These are phyloP conservation scores for Cercis canadensis DNA, from an alignment of 306 rosid genomes.

Conservation along the genomic window DNA sequence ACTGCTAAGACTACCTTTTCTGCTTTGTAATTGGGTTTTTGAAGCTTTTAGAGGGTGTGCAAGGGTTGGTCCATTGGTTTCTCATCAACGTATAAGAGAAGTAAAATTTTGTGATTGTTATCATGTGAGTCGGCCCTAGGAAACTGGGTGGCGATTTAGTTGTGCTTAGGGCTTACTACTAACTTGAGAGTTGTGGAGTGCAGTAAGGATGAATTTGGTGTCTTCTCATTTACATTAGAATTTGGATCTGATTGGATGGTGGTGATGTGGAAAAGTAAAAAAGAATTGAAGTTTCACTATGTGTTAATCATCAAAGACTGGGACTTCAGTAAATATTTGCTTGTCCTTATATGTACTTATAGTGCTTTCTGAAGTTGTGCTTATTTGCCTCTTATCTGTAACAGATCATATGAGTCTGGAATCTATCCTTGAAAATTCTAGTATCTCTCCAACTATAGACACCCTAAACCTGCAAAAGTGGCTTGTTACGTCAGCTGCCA, in stretches of 20 bases:
- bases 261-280: not conserved
- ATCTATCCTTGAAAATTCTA: no score
- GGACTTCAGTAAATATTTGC: not conserved
- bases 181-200: constrained; percentile 8
- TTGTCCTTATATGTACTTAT: not conserved
- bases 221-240: not conserved
- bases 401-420: not conserved
- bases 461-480: no score
- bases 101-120: not conserved
- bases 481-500: no score
- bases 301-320: not conserved
- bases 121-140: not conserved
- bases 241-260: not conserved
- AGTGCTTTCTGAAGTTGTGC: not conserved
- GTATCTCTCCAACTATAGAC: no score
- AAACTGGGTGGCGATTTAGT: not conserved
- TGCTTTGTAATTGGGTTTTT: constrained; percentile 18
- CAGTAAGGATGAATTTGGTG: constrained; percentile 5
- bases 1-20: not conserved
- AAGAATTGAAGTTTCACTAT: not conserved
- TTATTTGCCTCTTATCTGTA: not conserved
- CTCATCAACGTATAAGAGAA: not conserved
- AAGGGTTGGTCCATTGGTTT: not conserved
- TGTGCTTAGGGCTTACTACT: constrained; percentile 16
- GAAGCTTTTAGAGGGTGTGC: constrained; percentile 4